Evolutionary conservation across 768 basidiomycete genomes (phyloP).

Genomic region (Lactarius trivialis): DNA sequence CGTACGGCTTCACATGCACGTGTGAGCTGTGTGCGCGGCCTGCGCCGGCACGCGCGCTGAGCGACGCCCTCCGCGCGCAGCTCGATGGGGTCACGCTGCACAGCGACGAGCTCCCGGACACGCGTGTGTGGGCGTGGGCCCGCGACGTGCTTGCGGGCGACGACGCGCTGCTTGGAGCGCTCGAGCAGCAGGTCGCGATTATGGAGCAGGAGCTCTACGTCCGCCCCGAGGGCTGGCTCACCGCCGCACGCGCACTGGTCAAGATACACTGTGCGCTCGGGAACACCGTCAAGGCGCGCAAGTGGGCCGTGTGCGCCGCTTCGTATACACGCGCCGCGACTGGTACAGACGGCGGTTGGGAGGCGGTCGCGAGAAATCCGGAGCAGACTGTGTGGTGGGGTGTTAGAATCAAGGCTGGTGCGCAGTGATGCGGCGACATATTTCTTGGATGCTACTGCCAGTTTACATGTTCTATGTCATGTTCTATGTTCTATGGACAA

Average conservation of each 20-base stretch:
- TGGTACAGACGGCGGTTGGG: conserved; percentile 17
- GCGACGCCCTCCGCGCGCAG: conserved; percentile 16
- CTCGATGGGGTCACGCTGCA: conserved; percentile 9
- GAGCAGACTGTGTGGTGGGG: conserved; percentile 13
- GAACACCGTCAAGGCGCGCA: conserved; percentile 1
- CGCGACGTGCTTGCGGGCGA: neutral
- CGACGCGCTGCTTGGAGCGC: neutral
- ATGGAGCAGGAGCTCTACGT: conserved; percentile 8
- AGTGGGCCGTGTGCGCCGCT: conserved; percentile 15
- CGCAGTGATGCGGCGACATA: neutral
- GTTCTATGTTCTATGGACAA: neutral
- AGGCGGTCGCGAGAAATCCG: conserved; percentile 9
- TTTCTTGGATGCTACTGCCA: neutral
- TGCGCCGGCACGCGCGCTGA: conserved; percentile 7
- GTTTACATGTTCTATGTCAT: neutral
- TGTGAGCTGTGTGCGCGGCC: conserved; percentile 32
- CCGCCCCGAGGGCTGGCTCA: conserved; percentile 5
- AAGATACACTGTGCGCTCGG: conserved; percentile 7
- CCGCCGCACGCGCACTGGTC: conserved; percentile 5
- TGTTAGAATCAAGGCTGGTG: neutral
- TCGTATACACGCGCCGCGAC: conserved; percentile 10
- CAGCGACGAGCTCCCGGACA: conserved; percentile 2
- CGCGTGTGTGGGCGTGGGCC: conserved; percentile 7
- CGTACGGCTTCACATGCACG: conserved; percentile 32
- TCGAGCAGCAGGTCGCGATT: neutral